Conservation (phyloP, 75 land plant species). For the Pseudotsuga menziesii region DNA sequence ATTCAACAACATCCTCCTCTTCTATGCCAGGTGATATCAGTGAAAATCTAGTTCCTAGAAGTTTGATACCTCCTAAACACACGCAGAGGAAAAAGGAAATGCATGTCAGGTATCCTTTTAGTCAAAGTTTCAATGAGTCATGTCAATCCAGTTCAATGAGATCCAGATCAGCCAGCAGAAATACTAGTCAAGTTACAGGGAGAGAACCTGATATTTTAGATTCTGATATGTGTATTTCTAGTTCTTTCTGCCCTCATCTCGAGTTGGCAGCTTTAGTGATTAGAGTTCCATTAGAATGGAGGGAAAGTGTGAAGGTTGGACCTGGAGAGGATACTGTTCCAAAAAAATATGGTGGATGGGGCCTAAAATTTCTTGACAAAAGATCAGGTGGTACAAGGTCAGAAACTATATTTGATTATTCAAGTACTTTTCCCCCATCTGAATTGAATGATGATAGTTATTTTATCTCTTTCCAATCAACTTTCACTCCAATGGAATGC, state of each 20-base stretch:
- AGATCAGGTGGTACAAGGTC: conserved; percentile 8
- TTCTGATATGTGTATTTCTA: neutral
- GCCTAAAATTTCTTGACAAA: conserved; percentile 13
- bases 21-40: neutral
- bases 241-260: conserved; percentile 23
- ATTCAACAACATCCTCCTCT: neutral
- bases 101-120: neutral
- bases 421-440: neutral
- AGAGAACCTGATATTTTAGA: neutral
- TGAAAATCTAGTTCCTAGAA: neutral
- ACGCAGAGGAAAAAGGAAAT: conserved; percentile 6
- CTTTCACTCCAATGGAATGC: neutral
- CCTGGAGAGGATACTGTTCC: conserved; percentile 7
- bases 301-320: conserved; percentile 33
- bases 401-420: conserved; percentile 1
- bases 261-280: conserved; percentile 47
- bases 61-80: neutral
- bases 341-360: conserved; percentile 16
- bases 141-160: conserved; percentile 3
- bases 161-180: conserved; percentile 3
- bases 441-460: neutral
- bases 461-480: neutral
- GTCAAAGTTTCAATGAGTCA: conserved; percentile 1
- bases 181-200: neutral
- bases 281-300: conserved; percentile 35